These are phyloP conservation scores for Fusarium multiceps DNA, from an alignment of 2,329 filamentous ascomycete genomes.

Conservation along the genomic window DNA sequence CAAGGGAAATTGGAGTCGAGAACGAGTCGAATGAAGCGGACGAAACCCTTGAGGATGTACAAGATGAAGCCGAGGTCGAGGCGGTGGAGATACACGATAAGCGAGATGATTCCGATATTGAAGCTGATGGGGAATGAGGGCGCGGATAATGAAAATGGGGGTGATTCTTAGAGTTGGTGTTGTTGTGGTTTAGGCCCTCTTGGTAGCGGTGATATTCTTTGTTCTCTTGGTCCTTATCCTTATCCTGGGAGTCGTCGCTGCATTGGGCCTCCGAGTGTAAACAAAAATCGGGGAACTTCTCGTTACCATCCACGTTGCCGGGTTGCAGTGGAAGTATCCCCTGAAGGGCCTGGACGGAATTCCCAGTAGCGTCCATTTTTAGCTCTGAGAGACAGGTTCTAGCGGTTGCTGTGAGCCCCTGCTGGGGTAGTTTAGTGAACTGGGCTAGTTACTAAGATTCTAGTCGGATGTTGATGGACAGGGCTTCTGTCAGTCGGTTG, in stretches of 20 bases:
- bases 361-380: conserved; percentile 41
- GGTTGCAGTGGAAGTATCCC: conserved; percentile 48
- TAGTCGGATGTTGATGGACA: neutral
- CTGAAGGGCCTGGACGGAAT: conserved; percentile 35
- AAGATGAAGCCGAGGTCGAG: conserved; percentile 34
- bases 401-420: conserved; percentile 24
- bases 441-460: neutral
- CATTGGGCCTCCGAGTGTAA: conserved; percentile 49
- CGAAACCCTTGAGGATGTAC: conserved; percentile 36
- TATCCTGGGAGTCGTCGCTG: conserved; percentile 22
- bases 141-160: conserved; percentile 43
- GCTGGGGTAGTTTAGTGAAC: neutral
- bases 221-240: conserved; percentile 17
- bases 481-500: conserved; percentile 5
- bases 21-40: conserved; percentile 39
- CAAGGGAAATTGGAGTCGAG: conserved; percentile 38
- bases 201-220: conserved; percentile 14
- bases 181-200: conserved; percentile 12
- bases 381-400: conserved; percentile 20
- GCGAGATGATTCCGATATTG: conserved; percentile 41
- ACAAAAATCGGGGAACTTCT: conserved; percentile 58
- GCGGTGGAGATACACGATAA: conserved; percentile 44
- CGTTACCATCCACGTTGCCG: conserved; percentile 52
- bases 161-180: conserved; percentile 44
- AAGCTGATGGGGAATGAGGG: conserved; percentile 37